Conservation (phyloP, 2,329 filamentous ascomycete species). For the Didymella pinodella region DNA sequence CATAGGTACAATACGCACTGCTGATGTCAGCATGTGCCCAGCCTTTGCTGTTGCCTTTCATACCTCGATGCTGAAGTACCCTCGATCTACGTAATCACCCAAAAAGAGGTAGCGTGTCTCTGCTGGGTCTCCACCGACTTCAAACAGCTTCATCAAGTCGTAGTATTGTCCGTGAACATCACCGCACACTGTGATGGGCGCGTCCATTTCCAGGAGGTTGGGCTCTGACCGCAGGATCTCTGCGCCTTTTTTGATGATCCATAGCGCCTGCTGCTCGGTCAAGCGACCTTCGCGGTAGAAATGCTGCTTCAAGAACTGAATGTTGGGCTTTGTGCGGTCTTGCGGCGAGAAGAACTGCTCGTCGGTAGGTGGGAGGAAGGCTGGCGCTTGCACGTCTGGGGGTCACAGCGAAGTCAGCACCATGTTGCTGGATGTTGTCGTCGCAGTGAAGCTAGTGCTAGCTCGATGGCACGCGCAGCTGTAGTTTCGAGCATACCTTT, state of each 20-base stretch:
- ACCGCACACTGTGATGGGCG: slow-evolving; percentile 97
- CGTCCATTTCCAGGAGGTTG: slow-evolving; percentile 98
- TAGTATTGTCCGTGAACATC: slow-evolving; percentile 99
- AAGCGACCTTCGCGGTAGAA: slow-evolving; percentile 97
- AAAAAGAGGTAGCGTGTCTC: slow-evolving; percentile 97
- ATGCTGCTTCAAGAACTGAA: slow-evolving; percentile 95
- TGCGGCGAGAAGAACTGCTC: slow-evolving; percentile 93
- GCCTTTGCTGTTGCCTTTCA: not conserved
- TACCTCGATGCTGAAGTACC: slow-evolving; percentile 97
- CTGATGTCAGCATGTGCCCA: slow-evolving; percentile 43
- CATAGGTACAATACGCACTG: slow-evolving; percentile 95
- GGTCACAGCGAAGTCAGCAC: slow-evolving; percentile 36
- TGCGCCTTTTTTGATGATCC: slow-evolving; percentile 88
- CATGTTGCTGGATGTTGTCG: slow-evolving; percentile 28
- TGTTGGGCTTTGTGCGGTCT: slow-evolving; percentile 86
- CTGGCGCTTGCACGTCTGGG: slow-evolving; percentile 94
- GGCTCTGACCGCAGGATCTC: slow-evolving; percentile 89
- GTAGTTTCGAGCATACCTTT: slow-evolving; percentile 73
- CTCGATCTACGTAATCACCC: slow-evolving; percentile 96
- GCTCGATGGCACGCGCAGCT: slow-evolving; percentile 10
- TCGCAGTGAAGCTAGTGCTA: not conserved
- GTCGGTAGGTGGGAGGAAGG: slow-evolving; percentile 89
- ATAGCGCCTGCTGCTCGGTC: slow-evolving; percentile 96
- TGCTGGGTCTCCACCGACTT: slow-evolving; percentile 94
- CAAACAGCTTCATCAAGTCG: slow-evolving; percentile 99